Conservation (phyloP, 495 filamentous ascomycete genomes). For the Penicillium fimorum region DNA sequence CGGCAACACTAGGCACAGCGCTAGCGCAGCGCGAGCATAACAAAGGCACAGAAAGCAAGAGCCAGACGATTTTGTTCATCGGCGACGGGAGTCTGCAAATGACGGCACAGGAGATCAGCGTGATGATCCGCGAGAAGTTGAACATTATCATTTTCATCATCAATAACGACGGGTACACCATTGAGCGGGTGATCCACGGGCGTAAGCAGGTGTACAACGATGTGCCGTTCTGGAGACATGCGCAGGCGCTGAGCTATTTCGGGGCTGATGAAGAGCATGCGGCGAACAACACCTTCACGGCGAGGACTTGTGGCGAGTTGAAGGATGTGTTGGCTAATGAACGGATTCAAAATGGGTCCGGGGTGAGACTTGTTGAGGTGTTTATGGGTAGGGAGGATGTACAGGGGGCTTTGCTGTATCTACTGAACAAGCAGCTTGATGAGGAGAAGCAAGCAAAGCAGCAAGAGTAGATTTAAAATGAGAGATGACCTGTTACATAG, state of each 20-base stretch:
- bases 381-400: slow-evolving; percentile 48
- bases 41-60: slow-evolving; percentile 15
- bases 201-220: slow-evolving; percentile 75
- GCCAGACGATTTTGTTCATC: slow-evolving; percentile 65
- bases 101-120: slow-evolving; percentile 73
- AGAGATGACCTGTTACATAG: background rate
- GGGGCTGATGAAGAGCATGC: slow-evolving; percentile 38
- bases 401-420: slow-evolving; percentile 27
- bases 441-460: slow-evolving; percentile 18
- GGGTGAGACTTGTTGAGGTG: slow-evolving; percentile 45
- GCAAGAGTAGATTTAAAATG: background rate
- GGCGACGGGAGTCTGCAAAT: slow-evolving; percentile 81
- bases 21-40: slow-evolving; percentile 42
- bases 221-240: slow-evolving; percentile 63
- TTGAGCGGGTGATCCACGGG: slow-evolving; percentile 73
- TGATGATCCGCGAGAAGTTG: slow-evolving; percentile 67
- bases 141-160: slow-evolving; percentile 73
- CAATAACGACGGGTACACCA: slow-evolving; percentile 74
- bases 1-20: slow-evolving; percentile 47
- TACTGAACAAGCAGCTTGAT: slow-evolving; percentile 29
- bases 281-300: slow-evolving; percentile 25
- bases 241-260: slow-evolving; percentile 41
- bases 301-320: slow-evolving; percentile 39
- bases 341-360: slow-evolving; percentile 35
- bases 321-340: slow-evolving; percentile 33